Evolutionary conservation across 2,329 filamentous ascomycete genomes (phyloP).

Genomic region (Aspergillus chevalieri): DNA sequence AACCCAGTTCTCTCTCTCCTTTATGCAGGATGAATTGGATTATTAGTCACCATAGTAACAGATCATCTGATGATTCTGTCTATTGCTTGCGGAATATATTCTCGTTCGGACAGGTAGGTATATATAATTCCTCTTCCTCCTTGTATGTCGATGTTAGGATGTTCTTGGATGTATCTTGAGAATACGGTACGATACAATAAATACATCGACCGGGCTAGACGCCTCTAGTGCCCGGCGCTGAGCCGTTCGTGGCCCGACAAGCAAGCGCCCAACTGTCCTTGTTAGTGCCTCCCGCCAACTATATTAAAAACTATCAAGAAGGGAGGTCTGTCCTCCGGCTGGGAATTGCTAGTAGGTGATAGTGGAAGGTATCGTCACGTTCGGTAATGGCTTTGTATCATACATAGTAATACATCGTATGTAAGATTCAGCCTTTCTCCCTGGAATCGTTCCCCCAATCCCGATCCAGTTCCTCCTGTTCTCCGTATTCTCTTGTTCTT

Average conservation of each 20-base stretch:
- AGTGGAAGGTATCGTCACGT: background rate
- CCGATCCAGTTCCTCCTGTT: too few relatives aligned
- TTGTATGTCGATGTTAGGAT: background rate
- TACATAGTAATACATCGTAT: too few relatives aligned
- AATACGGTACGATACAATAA: background rate
- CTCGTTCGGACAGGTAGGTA: background rate
- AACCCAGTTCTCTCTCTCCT: background rate
- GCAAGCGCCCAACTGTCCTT: background rate
- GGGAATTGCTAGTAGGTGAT: too few relatives aligned
- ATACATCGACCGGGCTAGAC: background rate
- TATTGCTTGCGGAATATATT: background rate
- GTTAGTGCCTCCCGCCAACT: background rate
- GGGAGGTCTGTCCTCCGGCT: too few relatives aligned
- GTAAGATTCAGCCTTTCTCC: too few relatives aligned
- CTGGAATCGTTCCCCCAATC: too few relatives aligned
- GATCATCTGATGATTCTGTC: background rate
- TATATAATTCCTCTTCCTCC: background rate
- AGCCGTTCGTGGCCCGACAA: background rate
- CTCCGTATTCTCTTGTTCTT: slow-evolving; percentile 7
- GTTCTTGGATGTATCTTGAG: background rate
- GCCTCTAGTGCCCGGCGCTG: background rate
- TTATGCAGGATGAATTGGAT: too few relatives aligned
- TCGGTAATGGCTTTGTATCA: background rate
- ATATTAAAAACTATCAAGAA: too few relatives aligned
- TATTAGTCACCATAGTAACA: too few relatives aligned